Evolutionary conservation across 2,329 filamentous ascomycete species (phyloP).

Genomic region (Thelonectria blattea): DNA sequence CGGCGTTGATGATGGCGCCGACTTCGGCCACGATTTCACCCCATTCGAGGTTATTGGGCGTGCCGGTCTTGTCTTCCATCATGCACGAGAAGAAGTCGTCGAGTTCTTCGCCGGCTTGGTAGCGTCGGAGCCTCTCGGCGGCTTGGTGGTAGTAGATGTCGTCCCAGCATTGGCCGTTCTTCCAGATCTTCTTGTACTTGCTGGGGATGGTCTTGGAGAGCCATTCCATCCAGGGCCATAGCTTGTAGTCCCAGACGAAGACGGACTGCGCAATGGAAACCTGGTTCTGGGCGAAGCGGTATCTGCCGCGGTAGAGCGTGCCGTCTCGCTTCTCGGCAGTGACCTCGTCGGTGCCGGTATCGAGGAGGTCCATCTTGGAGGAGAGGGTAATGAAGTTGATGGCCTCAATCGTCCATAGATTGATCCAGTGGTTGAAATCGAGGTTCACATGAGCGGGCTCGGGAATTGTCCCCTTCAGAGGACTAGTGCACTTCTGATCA

Average conservation of each 20-base stretch:
- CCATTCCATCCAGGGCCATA: constrained; percentile 54
- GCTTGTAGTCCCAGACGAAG: constrained; percentile 57
- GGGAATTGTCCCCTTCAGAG: constrained; percentile 35
- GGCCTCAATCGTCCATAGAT: constrained; percentile 62
- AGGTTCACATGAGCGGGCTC: constrained; percentile 49
- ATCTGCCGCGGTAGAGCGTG: constrained; percentile 49
- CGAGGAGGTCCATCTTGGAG: constrained; percentile 56
- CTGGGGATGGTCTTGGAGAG: constrained; percentile 53
- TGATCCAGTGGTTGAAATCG: constrained; percentile 55
- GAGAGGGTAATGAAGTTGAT: constrained; percentile 61
- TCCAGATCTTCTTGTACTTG: constrained; percentile 36
- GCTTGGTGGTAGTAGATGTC: constrained; percentile 47
- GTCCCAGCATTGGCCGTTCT: constrained; percentile 45
- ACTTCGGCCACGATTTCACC: constrained; percentile 64
- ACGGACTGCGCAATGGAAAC: constrained; percentile 55
- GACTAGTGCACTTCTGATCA: constrained; percentile 48
- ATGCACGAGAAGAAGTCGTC: constrained; percentile 63
- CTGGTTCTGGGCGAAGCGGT: constrained; percentile 55
- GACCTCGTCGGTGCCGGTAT: constrained; percentile 51
- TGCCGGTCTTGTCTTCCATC: constrained; percentile 53
- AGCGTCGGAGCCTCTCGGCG: constrained; percentile 24
- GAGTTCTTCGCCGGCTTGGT: constrained; percentile 54
- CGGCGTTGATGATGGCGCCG: constrained; percentile 57
- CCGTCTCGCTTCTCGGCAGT: constrained; percentile 52
- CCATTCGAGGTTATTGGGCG: constrained; percentile 51